Base-by-base conservation (phyloP, 2,329 filamentous ascomycete genomes). In the Parasarocladium wereldwijsianum region DNA sequence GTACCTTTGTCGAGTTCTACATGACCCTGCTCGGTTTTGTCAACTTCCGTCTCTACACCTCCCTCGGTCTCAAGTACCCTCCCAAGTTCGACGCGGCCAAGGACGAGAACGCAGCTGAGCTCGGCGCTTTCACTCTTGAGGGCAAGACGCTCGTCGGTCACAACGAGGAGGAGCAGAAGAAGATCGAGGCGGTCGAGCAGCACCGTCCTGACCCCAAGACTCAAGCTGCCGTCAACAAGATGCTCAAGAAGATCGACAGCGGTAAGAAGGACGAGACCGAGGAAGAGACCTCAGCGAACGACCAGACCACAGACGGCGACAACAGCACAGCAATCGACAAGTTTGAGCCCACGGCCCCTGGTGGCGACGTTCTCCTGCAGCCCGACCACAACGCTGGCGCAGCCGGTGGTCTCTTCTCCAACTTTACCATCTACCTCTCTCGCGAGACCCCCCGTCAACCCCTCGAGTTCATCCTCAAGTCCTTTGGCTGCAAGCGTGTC, bases 1-100 rank as follows among this genome's bases (percentile, higher is more conserved):
- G 84, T 35, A 98, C 90, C 4, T 98, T 98, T 50, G 76, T 98
- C 40, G 87, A 98, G 54, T 98, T 98, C 55, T 98, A 98, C 64
- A 93, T 92, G 46, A 96, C 87, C 4, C 67, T 98, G 10, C 65
- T 98, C 13, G 81, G 87, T 36, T 98, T 98, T 47, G 76, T 96
- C 57, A 94, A 98, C 65, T 98, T 85, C 65, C 68, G 84, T 39
- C 66, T 98, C 26, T 98, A 94, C 61, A 93, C 85, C 1, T 76
- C 82, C 1, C 64, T 93, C 38, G 90, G 90, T 7, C 61, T 98
- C 38, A 84, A 94, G 34, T 98, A 98, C 50, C 90, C 90, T 12
- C 90, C 90, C 37, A 93, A 85, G 55, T 96, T 96, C 45, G 84
- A 94, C 50, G 63, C 72, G 42, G 66, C 65, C 49, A 87, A 82